Percentiles rank a stretch among this genome's conserved stretches.
Evolutionary conservation across 345 rosid species (phyloP).

Genomic region (Lagerstroemia speciosa): DNA sequence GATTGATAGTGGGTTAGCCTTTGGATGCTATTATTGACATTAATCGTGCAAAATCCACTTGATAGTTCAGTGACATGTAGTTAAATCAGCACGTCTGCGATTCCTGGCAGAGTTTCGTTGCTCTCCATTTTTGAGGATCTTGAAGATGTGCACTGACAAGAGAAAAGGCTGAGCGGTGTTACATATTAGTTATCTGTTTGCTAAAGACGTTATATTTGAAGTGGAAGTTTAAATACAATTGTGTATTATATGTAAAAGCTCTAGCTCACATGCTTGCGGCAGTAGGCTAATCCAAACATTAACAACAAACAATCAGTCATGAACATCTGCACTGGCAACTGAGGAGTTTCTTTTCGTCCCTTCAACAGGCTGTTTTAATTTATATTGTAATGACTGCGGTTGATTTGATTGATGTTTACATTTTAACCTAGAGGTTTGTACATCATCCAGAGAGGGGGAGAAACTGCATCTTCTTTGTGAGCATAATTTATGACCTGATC

Average conservation of each 20-base stretch:
- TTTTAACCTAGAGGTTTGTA: neutral
- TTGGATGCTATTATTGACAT: neutral
- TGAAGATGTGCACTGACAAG: neutral
- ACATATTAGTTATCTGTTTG: neutral
- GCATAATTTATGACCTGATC: neutral
- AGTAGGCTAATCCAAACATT: neutral
- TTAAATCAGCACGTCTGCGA: neutral
- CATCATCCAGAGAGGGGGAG: neutral
- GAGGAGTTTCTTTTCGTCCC: neutral
- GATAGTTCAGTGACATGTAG: neutral
- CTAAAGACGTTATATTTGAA: neutral
- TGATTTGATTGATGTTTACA: neutral
- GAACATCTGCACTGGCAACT: neutral
- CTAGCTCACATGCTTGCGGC: neutral
- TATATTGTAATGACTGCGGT: neutral
- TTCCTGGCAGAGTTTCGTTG: neutral
- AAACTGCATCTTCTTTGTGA: neutral
- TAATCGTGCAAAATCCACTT: neutral
- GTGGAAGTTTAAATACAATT: neutral
- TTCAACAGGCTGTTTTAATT: neutral
- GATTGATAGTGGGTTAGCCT: neutral
- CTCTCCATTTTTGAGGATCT: neutral
- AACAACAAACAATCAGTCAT: neutral
- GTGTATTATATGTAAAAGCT: neutral
- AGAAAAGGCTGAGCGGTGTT: neutral